Conservation (phyloP, 305 asterid genomes). For the Ilex paraguariensis region DNA sequence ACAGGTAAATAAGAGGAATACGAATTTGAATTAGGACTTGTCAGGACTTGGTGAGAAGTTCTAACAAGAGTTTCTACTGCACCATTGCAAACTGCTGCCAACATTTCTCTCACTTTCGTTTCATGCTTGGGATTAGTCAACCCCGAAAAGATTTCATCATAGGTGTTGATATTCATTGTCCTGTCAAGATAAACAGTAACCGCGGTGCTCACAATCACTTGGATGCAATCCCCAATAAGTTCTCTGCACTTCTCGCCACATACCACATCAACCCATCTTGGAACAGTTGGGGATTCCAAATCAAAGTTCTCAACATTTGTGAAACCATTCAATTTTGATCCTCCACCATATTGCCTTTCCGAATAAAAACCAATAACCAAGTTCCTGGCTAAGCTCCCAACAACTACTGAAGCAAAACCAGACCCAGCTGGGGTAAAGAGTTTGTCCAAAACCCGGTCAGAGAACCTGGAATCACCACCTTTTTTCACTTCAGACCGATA, state of each 20-base stretch:
- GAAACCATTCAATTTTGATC: neutral
- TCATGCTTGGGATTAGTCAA: constrained; percentile 69
- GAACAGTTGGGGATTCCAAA: constrained; percentile 2
- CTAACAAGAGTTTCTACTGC: constrained; percentile 55
- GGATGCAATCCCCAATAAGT: constrained; percentile 48
- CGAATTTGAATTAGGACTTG: constrained; percentile 5
- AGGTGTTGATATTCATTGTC: constrained; percentile 51
- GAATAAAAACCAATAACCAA: constrained; percentile 40
- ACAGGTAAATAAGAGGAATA: constrained; percentile 14
- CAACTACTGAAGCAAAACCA: constrained; percentile 62
- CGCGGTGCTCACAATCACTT: constrained; percentile 52
- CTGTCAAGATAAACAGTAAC: constrained; percentile 62
- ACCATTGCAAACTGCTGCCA: constrained; percentile 46
- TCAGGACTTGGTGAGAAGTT: constrained; percentile 48
- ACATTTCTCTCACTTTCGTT: constrained; percentile 37
- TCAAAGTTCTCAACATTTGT: constrained; percentile 6
- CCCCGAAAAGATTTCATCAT: constrained; percentile 49
- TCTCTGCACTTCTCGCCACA: constrained; percentile 46
- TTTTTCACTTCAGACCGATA: constrained; percentile 16
- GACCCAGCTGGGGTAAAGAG: constrained; percentile 60
- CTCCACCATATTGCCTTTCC: constrained; percentile 9
- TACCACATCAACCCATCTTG: constrained; percentile 38
- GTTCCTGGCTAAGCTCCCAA: constrained; percentile 59
- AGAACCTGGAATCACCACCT: constrained; percentile 17
- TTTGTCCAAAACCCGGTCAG: constrained; percentile 42